A percentile compares a stretch with the other conserved stretches of the same genome.
Conservation (phyloP, 1,139 yeast genomes). For the Candida buenavistaensis region DNA sequence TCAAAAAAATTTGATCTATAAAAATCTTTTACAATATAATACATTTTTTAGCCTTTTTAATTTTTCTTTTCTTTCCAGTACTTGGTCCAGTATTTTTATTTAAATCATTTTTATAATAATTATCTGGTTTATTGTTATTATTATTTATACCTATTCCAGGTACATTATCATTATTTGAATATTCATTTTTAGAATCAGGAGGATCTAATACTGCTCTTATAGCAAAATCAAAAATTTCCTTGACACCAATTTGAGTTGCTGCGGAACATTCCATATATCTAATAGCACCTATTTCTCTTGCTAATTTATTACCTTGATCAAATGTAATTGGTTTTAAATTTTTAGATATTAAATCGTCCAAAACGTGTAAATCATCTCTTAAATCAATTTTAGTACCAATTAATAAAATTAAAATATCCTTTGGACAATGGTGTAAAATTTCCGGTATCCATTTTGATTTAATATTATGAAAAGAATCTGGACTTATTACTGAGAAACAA, state of each 20-base stretch:
- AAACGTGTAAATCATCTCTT: slow-evolving; percentile 75
- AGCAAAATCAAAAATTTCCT: slow-evolving; percentile 80
- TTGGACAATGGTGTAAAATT: slow-evolving; percentile 95
- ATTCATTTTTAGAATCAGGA: slow-evolving; percentile 26
- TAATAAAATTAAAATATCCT: slow-evolving; percentile 68
- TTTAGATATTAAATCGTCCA: slow-evolving; percentile 68
- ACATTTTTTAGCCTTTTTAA: slow-evolving; percentile 50
- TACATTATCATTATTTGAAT: slow-evolving; percentile 7
- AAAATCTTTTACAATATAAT: slow-evolving; percentile 39
- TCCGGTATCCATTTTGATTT: slow-evolving; percentile 99
- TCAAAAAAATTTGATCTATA: too few relatives aligned
- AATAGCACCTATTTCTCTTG: slow-evolving; percentile 71
- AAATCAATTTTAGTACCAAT: slow-evolving; percentile 89
- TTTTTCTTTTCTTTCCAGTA: slow-evolving; percentile 27
- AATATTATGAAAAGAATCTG: slow-evolving; percentile 97
- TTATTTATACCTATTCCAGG: slow-evolving; percentile 6
- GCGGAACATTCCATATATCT: slow-evolving; percentile 89
- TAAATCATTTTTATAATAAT: not conserved
- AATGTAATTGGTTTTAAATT: slow-evolving; percentile 61
- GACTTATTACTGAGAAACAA: slow-evolving; percentile 92
- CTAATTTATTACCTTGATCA: slow-evolving; percentile 66
- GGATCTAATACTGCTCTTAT: slow-evolving; percentile 70
- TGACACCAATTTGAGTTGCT: slow-evolving; percentile 85
- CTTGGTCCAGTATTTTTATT: slow-evolving; percentile 1
- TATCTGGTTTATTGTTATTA: not conserved